phyloP scores from a whole-genome alignment of 2,329 filamentous ascomycete genomes.

The Cryphonectria radicalis region DNA sequence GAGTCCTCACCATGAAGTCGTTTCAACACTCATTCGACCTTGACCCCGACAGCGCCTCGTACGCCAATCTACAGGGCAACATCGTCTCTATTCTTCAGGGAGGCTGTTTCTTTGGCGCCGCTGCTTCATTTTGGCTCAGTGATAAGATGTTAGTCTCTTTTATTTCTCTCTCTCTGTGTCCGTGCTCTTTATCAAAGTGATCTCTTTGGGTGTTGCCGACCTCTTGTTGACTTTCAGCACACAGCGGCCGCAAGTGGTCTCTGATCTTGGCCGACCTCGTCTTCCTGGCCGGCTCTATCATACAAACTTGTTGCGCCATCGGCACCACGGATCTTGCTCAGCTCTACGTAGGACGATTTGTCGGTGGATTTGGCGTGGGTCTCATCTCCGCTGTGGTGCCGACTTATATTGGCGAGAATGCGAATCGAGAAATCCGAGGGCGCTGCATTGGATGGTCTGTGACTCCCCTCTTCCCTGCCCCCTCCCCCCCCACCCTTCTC shows the following conservation, averaged over 20 bases:
- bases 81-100: slow-evolving; percentile 38
- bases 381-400: slow-evolving; percentile 28
- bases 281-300: slow-evolving; percentile 22
- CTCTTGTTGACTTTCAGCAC: not conserved
- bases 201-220: not conserved
- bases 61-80: slow-evolving; percentile 40
- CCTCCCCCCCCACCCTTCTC: too few species aligned
- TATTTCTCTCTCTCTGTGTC: not conserved
- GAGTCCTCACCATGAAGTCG: slow-evolving; percentile 28
- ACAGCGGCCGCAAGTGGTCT: slow-evolving; percentile 25
- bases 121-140: slow-evolving; percentile 48
- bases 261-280: slow-evolving; percentile 24
- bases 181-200: too few species aligned
- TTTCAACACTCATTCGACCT: slow-evolving; percentile 29
- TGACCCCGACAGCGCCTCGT: slow-evolving; percentile 23
- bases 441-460: slow-evolving; percentile 27
- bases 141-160: slow-evolving; percentile 49
- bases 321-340: slow-evolving; percentile 22
- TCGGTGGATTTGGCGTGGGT: slow-evolving; percentile 29
- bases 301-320: slow-evolving; percentile 25
- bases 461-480: not conserved
- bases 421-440: slow-evolving; percentile 26
- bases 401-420: slow-evolving; percentile 29
- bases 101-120: slow-evolving; percentile 30
- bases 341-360: slow-evolving; percentile 28